These are phyloP conservation scores for Acer saccharum DNA, from an alignment of 345 rosid species.

Conservation along the genomic window DNA sequence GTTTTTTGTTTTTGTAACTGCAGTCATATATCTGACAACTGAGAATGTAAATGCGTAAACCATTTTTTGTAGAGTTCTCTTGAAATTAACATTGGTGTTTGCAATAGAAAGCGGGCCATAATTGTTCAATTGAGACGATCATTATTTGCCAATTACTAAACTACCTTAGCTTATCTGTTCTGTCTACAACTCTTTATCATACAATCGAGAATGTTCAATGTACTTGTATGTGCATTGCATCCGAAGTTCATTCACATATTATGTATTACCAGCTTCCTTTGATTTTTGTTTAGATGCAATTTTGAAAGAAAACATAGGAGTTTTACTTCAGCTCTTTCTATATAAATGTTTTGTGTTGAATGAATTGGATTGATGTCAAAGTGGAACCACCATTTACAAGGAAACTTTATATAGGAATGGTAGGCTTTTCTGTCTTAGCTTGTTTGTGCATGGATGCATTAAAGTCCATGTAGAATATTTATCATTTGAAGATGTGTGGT, in stretches of 20 bases:
- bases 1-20: not conserved
- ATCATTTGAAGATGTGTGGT: not conserved
- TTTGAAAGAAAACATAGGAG: not conserved
- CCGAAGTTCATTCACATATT: not conserved
- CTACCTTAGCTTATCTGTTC: not conserved
- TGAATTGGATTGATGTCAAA: not conserved
- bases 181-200: not conserved
- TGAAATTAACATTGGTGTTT: not conserved
- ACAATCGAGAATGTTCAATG: not conserved
- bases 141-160: not conserved
- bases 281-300: not conserved
- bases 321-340: not conserved
- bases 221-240: not conserved
- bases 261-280: not conserved
- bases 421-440: not conserved
- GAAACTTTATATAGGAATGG: not conserved
- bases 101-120: not conserved
- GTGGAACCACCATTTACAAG: not conserved
- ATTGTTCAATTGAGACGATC: not conserved
- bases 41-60: not conserved
- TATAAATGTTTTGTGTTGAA: not conserved
- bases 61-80: not conserved
- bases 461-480: not conserved
- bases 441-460: not conserved
- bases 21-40: not conserved